Evolutionary conservation across 352 stramenopile genomes (phyloP), one percentile per base, ranked within the genome.

Genomic region (Peronospora farinosa): DNA sequence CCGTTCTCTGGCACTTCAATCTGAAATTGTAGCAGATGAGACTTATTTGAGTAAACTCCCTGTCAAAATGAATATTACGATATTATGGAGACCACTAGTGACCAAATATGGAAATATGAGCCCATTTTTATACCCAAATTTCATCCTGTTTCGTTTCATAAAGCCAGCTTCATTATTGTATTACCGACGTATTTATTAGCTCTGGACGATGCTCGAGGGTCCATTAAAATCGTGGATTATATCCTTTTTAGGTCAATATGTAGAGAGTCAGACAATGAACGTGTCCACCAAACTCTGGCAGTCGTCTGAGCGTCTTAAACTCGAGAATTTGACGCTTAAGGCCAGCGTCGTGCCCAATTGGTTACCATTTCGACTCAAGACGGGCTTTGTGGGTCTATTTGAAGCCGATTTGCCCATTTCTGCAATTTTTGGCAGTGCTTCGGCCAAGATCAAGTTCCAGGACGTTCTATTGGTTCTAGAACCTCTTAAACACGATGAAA

Each of bases 251-350:
- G 84, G 78, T 7, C 76, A 93, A 37, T 95, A 92, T 66, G 84
- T 95, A 23, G 82, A 95, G 57, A 92, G 80, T 37, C 66, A 93
- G 44, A 88, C 69, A 35, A 63, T 95, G 41, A 79, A 87, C 31
- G 75, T 95, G 23, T 90, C 78, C n/a, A 79, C 77, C 17, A 92
- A 93, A 58, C 78, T 95, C 4, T 93, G 80, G 82, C 86, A 85
- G 33, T 87, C 82, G 19, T 93, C 79, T 21, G 82, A 95, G 63
- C 73, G 80, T 5, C 74, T 95, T 7, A 90, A 91, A 58, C 83
- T 92, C 57, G 78, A 93, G 64, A 88, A 87, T 52, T 48, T 95
- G 53, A 88, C 75, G 58, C 75, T 95, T 25, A 92, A 90, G 70
- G 59, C 74, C 47, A 88, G 69, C 40, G 61, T 95, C 25, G 75